Evolutionary conservation across 2,329 filamentous ascomycete genomes (phyloP).

Genomic region (Fusarium xyrophilum): DNA sequence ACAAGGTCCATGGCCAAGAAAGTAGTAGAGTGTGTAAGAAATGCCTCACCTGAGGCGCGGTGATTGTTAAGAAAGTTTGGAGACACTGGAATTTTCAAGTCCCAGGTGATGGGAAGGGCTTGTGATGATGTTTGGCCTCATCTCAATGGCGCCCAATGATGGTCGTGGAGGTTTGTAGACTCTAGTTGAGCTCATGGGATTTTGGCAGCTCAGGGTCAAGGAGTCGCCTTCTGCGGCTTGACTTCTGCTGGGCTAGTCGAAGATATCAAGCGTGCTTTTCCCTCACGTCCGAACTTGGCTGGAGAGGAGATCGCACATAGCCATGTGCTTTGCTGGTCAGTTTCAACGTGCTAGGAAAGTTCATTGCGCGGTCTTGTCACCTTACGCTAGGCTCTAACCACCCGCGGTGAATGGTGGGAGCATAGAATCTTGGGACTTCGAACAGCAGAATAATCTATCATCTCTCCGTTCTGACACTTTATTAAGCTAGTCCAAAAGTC

Average conservation of each 20-base stretch:
- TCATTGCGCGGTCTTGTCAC: neutral
- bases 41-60: conserved; percentile 17
- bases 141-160: neutral
- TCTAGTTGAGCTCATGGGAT: neutral
- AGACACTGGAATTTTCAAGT: neutral
- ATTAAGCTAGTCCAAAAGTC: neutral
- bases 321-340: neutral
- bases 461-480: neutral
- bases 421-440: neutral
- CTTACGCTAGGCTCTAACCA: conserved; percentile 6
- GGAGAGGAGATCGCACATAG: neutral
- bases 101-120: neutral
- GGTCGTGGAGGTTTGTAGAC: neutral
- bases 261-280: neutral
- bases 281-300: conserved; percentile 3
- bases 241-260: neutral
- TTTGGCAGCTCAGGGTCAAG: neutral
- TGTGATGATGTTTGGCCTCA: neutral
- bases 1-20: conserved; percentile 28
- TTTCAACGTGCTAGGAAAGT: neutral
- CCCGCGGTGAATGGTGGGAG: neutral
- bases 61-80: neutral
- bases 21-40: conserved; percentile 14
- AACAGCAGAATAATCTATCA: neutral
- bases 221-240: neutral